These are phyloP conservation scores for Epichloe gansuensis DNA, from an alignment of 2,329 filamentous ascomycete genomes.

Conservation along the genomic window DNA sequence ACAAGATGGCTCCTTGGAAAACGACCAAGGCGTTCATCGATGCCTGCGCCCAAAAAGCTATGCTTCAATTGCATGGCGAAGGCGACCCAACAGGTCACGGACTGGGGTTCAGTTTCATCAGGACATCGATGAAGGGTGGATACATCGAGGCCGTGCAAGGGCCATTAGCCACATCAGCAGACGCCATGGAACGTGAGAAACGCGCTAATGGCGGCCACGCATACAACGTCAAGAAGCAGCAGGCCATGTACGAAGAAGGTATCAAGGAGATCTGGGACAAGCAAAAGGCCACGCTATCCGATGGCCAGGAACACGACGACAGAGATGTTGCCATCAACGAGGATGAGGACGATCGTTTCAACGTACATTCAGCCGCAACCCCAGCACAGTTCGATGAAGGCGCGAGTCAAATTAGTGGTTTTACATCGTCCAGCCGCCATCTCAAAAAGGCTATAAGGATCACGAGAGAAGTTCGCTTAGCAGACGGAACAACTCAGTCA, in stretches of 20 bases:
- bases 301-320: constrained; percentile 54
- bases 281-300: constrained; percentile 67
- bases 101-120: constrained; percentile 91
- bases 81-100: constrained; percentile 91
- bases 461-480: constrained; percentile 42
- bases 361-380: constrained; percentile 56
- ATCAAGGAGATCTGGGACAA: constrained; percentile 88
- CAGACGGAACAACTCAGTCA: constrained; percentile 41
- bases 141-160: constrained; percentile 70
- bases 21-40: constrained; percentile 94
- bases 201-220: constrained; percentile 87
- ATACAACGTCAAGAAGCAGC: constrained; percentile 93
- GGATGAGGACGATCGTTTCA: constrained; percentile 55
- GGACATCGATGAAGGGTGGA: constrained; percentile 96
- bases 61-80: constrained; percentile 88
- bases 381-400: constrained; percentile 65
- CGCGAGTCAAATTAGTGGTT: constrained; percentile 61
- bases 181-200: constrained; percentile 77
- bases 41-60: constrained; percentile 86
- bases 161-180: constrained; percentile 54
- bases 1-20: constrained; percentile 90
- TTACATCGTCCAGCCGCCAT: constrained; percentile 50
- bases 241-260: constrained; percentile 80
- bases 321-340: constrained; percentile 44
- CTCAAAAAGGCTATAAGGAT: constrained; percentile 60